Evolutionary conservation across 257 asterid species (phyloP).

Genomic region (Solanum lycopersicoides): DNA sequence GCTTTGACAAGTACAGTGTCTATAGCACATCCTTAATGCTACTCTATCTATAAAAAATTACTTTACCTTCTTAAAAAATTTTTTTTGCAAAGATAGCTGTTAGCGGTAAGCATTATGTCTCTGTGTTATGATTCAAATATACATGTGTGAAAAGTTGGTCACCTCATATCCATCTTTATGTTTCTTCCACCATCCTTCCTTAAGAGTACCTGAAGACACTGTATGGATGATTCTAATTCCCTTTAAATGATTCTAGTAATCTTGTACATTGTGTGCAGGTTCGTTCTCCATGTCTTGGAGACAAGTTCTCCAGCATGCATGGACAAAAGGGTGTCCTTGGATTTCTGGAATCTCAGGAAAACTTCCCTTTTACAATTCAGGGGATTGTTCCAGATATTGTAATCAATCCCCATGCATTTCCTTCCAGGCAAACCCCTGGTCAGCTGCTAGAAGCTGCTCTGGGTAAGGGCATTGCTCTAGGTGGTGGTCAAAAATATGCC

Average conservation of each 20-base stretch:
- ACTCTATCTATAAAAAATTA: not conserved
- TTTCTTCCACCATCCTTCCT: not conserved
- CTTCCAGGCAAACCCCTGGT: slow-evolving; percentile 95
- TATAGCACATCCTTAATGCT: not conserved
- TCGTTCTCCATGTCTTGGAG: slow-evolving; percentile 87
- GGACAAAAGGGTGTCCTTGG: slow-evolving; percentile 98
- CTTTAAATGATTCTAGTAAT: not conserved
- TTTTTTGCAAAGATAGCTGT: not conserved
- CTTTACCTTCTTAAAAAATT: not conserved
- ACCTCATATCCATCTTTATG: not conserved
- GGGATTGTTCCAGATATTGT: slow-evolving; percentile 96
- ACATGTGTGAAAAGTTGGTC: not conserved
- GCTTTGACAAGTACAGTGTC: not conserved
- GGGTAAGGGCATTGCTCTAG: slow-evolving; percentile 84
- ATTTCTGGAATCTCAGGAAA: slow-evolving; percentile 79
- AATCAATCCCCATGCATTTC: slow-evolving; percentile 95
- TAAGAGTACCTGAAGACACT: not conserved
- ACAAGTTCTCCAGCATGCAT: slow-evolving; percentile 94
- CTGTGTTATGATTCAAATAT: not conserved
- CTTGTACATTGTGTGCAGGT: slow-evolving; percentile 38
- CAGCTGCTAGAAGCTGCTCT: slow-evolving; percentile 88
- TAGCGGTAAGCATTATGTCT: not conserved
- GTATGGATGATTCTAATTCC: not conserved
- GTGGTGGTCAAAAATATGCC: slow-evolving; percentile 64
- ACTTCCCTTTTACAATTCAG: slow-evolving; percentile 71